Percentiles rank a stretch among this genome's conserved stretches.
These are phyloP conservation scores for Pinus taeda DNA, from an alignment of 75 land plant species.

Conservation along the genomic window DNA sequence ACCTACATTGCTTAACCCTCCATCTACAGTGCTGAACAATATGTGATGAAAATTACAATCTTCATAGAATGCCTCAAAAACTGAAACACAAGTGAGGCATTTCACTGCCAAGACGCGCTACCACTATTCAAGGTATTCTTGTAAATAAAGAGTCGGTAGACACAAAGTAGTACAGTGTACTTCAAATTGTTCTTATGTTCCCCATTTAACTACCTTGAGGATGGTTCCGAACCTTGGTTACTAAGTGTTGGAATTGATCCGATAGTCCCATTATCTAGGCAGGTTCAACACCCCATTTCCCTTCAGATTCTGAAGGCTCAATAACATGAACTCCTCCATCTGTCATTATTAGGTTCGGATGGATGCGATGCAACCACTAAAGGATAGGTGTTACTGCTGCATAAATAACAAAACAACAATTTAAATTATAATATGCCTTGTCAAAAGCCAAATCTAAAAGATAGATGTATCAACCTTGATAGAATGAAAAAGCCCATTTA, in stretches of 20 bases:
- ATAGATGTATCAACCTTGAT: not conserved
- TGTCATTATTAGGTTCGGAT: slow-evolving; percentile 45
- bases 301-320: slow-evolving; percentile 37
- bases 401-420: not conserved
- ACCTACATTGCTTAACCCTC: not conserved
- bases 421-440: not conserved
- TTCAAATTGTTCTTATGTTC: not conserved
- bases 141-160: not conserved
- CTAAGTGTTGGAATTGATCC: slow-evolving; percentile 3
- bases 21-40: not conserved
- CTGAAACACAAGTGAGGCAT: not conserved
- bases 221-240: not conserved
- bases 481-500: not conserved
- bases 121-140: not conserved
- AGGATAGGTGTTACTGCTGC: slow-evolving; percentile 42
- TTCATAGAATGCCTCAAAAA: slow-evolving; percentile 1
- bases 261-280: slow-evolving; percentile 4
- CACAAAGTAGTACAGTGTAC: not conserved
- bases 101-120: not conserved
- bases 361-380: slow-evolving; percentile 15
- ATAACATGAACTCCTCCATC: slow-evolving; percentile 76
- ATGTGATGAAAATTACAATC: not conserved
- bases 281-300: slow-evolving; percentile 5
- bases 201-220: not conserved
- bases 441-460: not conserved